Percentiles rank a stretch among this genome's conserved stretches.
These are phyloP conservation scores for Phyllosticta paracitricarpa DNA, from an alignment of 2,329 filamentous ascomycete genomes.

Conservation along the genomic window DNA sequence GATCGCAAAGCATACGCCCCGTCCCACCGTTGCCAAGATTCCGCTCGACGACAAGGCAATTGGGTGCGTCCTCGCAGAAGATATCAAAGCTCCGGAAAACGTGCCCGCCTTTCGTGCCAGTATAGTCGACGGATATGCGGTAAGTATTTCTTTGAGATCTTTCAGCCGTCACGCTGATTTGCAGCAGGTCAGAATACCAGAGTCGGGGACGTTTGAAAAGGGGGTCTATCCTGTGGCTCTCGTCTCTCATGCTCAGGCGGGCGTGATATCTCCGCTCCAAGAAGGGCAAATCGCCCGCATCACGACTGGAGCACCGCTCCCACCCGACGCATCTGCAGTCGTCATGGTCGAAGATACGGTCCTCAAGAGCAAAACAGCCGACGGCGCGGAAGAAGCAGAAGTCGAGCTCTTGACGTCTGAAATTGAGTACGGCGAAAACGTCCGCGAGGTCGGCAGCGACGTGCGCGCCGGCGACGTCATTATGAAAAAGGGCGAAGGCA, in stretches of 20 bases:
- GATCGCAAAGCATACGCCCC: conserved; percentile 64
- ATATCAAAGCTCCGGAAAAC: conserved; percentile 67
- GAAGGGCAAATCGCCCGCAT: conserved; percentile 77
- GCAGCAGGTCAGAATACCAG: conserved; percentile 21
- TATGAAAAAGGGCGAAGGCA: conserved; percentile 66
- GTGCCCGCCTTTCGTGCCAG: conserved; percentile 92
- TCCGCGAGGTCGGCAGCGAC: conserved; percentile 86
- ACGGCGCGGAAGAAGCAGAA: conserved; percentile 75
- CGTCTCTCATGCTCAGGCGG: conserved; percentile 74
- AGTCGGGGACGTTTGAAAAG: conserved; percentile 44
- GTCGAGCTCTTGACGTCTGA: conserved; percentile 75
- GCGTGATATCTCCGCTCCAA: conserved; percentile 53
- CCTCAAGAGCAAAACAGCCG: conserved; percentile 63
- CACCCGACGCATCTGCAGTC: conserved; percentile 78
- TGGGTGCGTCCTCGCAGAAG: conserved; percentile 70
- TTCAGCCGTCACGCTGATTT: not conserved
- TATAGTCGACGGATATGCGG: conserved; percentile 91
- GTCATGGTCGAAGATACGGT: conserved; percentile 95
- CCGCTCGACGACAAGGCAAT: conserved; percentile 58
- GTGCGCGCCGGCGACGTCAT: conserved; percentile 60
- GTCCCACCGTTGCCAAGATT: conserved; percentile 45
- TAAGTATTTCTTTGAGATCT: conserved; percentile 2
- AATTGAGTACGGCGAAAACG: conserved; percentile 71
- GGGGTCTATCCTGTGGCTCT: conserved; percentile 79
- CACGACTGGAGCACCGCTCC: conserved; percentile 87